Evolutionary conservation across 768 basidiomycete species (phyloP), one percentile per base, ranked within the genome.

Genomic region (Pleurotus cornucopiae): DNA sequence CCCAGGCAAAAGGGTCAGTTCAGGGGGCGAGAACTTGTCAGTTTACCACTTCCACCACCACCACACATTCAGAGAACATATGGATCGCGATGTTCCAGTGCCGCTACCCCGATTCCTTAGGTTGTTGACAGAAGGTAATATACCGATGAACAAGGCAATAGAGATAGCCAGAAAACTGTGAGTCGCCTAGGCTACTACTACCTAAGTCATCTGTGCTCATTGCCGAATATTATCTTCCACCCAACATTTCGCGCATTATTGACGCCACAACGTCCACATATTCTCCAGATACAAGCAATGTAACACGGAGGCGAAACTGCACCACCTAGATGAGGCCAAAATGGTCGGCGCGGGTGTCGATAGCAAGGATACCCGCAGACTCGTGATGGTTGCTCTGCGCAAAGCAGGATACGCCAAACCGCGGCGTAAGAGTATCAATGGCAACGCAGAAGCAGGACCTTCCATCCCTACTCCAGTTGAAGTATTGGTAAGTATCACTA

Each of bases 91-190:
- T 64, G 62, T 63, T 54, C 85, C 85, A 55, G 73, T 92, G 9
- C 66, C 84, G 21, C 66, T 92, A 6, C 85, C 86, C 3, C 73
- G 72, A 18, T 91, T 88, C 63, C 72, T 92, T 21, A 85, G 90
- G 67, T 60, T 86, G 9, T 71, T 91, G 21, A 84, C 85, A 5
- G 72, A 63, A 46, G 79, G 81, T 57, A 75, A 78, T 63, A 67
- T 91, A 0, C 69, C 84, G 1, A 74, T 88, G 54, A 64, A 76
- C 34, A 83, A 85, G 60, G 88, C 90, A 12, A 91, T 94, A 78
- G 69, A 75, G 12, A 68, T 88, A 21, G 80, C 89, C 38, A 78
- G 79, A 56, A 89, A 89, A 77, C 75, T 88, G 89, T 88, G 57
- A 57, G 79, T 53, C 25, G 30, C 30, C 11, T 11, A 34, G 30